phyloP scores from a whole-genome alignment of 495 filamentous ascomycete genomes.

The Neurospora sp. region DNA sequence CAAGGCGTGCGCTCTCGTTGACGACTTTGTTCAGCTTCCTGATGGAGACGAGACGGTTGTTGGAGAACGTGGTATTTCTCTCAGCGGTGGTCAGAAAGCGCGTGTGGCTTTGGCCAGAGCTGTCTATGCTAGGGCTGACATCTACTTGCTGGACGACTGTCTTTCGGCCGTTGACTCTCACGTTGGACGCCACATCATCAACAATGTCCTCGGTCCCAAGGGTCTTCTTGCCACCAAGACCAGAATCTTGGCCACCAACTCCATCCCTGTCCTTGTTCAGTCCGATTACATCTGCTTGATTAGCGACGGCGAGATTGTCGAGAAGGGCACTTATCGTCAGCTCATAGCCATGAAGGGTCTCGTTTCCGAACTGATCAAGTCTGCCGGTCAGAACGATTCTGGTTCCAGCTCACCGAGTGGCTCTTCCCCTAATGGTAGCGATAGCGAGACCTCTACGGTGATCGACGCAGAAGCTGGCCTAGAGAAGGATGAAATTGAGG shows the following conservation, averaged over 20 bases:
- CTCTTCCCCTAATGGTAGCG: constrained; percentile 32
- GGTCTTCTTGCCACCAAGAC: constrained; percentile 83
- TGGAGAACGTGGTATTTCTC: constrained; percentile 91
- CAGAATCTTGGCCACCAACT: constrained; percentile 89
- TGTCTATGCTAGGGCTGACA: constrained; percentile 94
- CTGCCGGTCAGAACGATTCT: constrained; percentile 48
- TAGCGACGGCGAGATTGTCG: constrained; percentile 71
- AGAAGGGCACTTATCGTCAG: constrained; percentile 82
- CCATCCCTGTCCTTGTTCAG: constrained; percentile 83
- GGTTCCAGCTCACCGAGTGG: constrained; percentile 15
- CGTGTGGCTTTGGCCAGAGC: constrained; percentile 89
- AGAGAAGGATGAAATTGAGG: constrained; percentile 55
- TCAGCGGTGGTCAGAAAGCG: constrained; percentile 95
- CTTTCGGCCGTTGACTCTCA: constrained; percentile 97
- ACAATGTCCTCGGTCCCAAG: constrained; percentile 77
- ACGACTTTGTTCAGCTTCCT: constrained; percentile 86
- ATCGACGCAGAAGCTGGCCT: constrained; percentile 38
- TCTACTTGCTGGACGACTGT: constrained; percentile 90
- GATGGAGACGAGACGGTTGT: constrained; percentile 97
- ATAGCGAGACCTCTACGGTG: constrained; percentile 50
- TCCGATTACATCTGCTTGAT: constrained; percentile 73
- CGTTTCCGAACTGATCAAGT: constrained; percentile 75
- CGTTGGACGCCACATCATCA: constrained; percentile 88
- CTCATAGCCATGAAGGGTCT: constrained; percentile 89
- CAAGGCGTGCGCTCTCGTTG: constrained; percentile 81